Evolutionary conservation across 495 filamentous ascomycete species (phyloP), one percentile per base, ranked within the genome.

Genomic region (Aspergillus mulundensis): DNA sequence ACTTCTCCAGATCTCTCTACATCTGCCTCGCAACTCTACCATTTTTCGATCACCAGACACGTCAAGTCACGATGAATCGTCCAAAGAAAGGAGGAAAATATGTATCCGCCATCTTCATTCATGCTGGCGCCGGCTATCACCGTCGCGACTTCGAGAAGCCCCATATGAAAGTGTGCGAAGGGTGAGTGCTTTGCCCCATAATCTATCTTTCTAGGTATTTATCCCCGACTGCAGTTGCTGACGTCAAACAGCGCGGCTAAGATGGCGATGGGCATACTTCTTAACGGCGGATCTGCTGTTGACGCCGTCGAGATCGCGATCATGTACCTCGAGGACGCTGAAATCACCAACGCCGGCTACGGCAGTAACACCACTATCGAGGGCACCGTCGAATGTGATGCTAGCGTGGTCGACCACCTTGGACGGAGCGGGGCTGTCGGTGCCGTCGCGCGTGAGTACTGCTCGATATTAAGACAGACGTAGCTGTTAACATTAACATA

Each of bases 91-190:
- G 60, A 45, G 66, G 60, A 41, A 69, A 76, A 16, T 76, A 82
- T 50, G 56, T 81, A 10, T 81, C 76, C 56, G 88, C 87, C n/a
- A 88, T 97, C 32, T 97, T 96, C 65, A 84, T 97, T 54, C 94
- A 98, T 75, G 94, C 92, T 19, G 94, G 94, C 12, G 94, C 94
- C 16, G 94, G 94, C n/a, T 97, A 87, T 63, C 94, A 98, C 68
- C 95, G 89, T 61, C 63, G 75, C 15, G 80, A 86, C 48, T 97
- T 97, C 70, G 91, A 97, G 66, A 72, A 75, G 15, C 75, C 86
- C 36, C 94, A 98, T 66, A 80, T 97, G 12, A 74, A 86, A 61
- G 89, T 90, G 19, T 97, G 94, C 68, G 84, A 85, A 58, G 84
- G 90, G 94, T 97, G 78, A 76, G 89, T 81, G 6, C 11, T 14